Base-by-base conservation (phyloP, 345 rosid genomes). In the Euclidium syriacum region DNA sequence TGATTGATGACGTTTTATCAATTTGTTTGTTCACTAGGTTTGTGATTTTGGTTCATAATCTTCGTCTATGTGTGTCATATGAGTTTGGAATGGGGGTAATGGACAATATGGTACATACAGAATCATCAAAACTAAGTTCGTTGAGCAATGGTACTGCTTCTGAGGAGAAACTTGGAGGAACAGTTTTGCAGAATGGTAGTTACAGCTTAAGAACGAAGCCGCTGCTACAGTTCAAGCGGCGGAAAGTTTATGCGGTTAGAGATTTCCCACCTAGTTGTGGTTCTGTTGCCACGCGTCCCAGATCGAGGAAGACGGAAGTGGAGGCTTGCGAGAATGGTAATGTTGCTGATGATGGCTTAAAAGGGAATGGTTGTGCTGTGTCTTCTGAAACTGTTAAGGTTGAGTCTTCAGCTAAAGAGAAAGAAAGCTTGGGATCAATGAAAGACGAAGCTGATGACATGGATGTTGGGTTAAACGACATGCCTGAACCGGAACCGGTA, bases 241-340 rank as follows among this genome's bases (percentile, higher is more conserved):
- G 79, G 3, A 73, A 27, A 40, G 76, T 82, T 71, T 77, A 64
- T 19, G 97, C 87, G 1, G 25, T 76, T 24, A 76, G 97, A 33
- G 81, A 85, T 49, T 87, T 84, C 38, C 96, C 98, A 0, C 75
- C 77, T 6, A 95, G 87, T 1, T 91, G 91, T 62, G 88, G 87
- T 25, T 58, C 65, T 7, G 3, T 38, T 62, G 71, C 74, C 15
- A 24, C 55, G 9, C 27, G 0, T 20, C 63, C 71, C 12, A 39
- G 16, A 29, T 36, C 24, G 1, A 64, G 7, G 39, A 64, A 6
- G 39, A 34, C 11, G 3, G 50, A 40, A 20, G 58, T 26, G 14
- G 68, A 63, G 6, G 25, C 15, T 50, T 12, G 23, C 3, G 55
- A 34, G 54, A 64, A 71, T 0, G 68, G 11, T 4, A 43, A 42